These are phyloP conservation scores for Lentinus tigrinus DNA, from an alignment of 768 basidiomycete genomes.

Conservation along the genomic window DNA sequence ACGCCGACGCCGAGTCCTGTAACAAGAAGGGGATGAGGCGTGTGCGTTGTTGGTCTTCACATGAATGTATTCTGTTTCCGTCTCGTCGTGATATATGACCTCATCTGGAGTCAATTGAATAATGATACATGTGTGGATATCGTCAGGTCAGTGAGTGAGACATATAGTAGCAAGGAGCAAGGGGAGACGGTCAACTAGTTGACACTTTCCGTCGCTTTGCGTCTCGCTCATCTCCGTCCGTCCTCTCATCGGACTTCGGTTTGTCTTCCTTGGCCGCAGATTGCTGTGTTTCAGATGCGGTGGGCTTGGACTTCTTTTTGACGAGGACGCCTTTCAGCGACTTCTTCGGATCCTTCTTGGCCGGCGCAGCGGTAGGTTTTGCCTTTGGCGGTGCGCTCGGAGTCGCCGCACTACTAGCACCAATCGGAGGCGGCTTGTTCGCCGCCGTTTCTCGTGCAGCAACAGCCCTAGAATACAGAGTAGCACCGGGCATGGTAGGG, in stretches of 20 bases:
- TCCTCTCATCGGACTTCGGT: constrained; percentile 3
- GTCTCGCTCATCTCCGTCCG: constrained; percentile 33
- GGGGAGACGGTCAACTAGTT: constrained; percentile 21
- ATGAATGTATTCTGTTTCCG: background rate
- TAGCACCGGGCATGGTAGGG: background rate
- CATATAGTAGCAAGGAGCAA: background rate
- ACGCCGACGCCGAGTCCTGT: constrained; percentile 68
- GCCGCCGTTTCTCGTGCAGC: constrained; percentile 61
- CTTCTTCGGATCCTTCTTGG: constrained; percentile 66
- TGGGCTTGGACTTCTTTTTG: constrained; percentile 65
- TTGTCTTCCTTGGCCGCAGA: constrained; percentile 17
- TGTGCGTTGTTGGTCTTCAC: background rate
- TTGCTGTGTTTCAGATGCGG: constrained; percentile 2
- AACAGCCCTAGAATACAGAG: constrained; percentile 49
- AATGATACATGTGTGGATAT: background rate
- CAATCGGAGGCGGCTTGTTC: constrained; percentile 34
- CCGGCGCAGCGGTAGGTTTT: constrained; percentile 24
- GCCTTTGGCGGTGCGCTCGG: constrained; percentile 27
- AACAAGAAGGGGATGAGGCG: constrained; percentile 31
- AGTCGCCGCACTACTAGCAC: constrained; percentile 22
- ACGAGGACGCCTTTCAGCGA: constrained; percentile 76
- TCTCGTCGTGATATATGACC: background rate
- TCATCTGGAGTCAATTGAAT: background rate
- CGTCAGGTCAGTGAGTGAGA: background rate
- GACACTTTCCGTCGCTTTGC: constrained; percentile 62